phyloP scores from a whole-genome alignment of 208 protist genomes.

The Leishmania guyanensis region DNA sequence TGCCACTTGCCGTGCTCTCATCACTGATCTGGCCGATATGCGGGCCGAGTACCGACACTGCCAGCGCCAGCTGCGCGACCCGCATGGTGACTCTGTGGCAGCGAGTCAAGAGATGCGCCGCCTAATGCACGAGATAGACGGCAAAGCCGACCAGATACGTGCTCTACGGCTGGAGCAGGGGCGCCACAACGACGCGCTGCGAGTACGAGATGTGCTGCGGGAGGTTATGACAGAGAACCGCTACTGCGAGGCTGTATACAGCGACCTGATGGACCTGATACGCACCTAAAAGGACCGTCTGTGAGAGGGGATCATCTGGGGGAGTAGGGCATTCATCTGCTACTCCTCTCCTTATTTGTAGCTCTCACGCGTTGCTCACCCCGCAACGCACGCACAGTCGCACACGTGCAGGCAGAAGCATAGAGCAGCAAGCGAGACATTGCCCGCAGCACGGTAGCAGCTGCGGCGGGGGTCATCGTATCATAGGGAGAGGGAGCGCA shows the following conservation, averaged over 20 bases:
- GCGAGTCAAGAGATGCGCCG: conserved; percentile 68
- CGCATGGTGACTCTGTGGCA: conserved; percentile 50
- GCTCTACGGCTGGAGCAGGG: conserved; percentile 57
- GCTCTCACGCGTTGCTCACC: background rate
- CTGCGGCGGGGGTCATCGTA: background rate
- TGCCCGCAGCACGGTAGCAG: background rate
- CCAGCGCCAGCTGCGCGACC: conserved; percentile 51
- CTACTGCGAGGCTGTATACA: conserved; percentile 77
- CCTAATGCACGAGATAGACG: conserved; percentile 61
- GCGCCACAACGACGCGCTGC: conserved; percentile 43
- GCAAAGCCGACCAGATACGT: conserved; percentile 65
- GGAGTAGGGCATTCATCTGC: background rate
- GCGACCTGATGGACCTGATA: conserved; percentile 50
- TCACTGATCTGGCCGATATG: conserved; percentile 55
- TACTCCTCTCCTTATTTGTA: background rate
- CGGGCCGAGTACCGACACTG: conserved; percentile 52
- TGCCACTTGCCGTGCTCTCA: conserved; percentile 46
- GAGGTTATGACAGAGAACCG: conserved; percentile 70
- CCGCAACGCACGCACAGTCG: background rate
- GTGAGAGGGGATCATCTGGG: background rate
- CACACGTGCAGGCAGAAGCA: background rate
- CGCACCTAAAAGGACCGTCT: conserved; percentile 5
- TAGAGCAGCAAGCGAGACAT: background rate
- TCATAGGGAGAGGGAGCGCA: conserved; percentile 6
- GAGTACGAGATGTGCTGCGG: conserved; percentile 64